phyloP scores from a whole-genome alignment of 2,329 filamentous ascomycete species.

The Fusarium clavum region DNA sequence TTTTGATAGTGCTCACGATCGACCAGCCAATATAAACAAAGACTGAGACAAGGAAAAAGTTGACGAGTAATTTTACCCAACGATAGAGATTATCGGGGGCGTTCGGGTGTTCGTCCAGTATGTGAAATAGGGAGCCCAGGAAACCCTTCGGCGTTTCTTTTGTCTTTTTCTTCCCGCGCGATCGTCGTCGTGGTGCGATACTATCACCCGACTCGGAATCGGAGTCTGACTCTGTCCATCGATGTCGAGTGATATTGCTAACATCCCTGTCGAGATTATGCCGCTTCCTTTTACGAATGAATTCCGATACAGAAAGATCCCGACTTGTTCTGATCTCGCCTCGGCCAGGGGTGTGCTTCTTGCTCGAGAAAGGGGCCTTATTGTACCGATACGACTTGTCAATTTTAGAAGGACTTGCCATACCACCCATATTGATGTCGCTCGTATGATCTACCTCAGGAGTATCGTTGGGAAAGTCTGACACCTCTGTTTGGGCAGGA shows the following conservation, averaged over 20 bases:
- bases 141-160: constrained; percentile 41
- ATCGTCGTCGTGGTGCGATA: constrained; percentile 38
- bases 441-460: constrained; percentile 62
- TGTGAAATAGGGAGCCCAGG: constrained; percentile 61
- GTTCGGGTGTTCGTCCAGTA: constrained; percentile 67
- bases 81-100: constrained; percentile 69
- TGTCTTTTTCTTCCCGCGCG: constrained; percentile 43
- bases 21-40: constrained; percentile 75
- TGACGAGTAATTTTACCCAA: constrained; percentile 72
- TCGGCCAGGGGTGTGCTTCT: constrained; percentile 64
- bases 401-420: constrained; percentile 60
- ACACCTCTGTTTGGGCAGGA: constrained; percentile 68
- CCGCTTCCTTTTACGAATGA: constrained; percentile 66
- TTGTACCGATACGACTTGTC: constrained; percentile 60
- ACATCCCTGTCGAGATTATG: constrained; percentile 64
- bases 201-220: constrained; percentile 63
- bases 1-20: constrained; percentile 75
- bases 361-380: constrained; percentile 54
- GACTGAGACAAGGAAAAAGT: constrained; percentile 67
- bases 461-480: constrained; percentile 64
- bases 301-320: constrained; percentile 55
- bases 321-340: constrained; percentile 70
- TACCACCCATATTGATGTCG: constrained; percentile 56
- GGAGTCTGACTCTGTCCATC: constrained; percentile 60
- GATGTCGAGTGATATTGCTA: constrained; percentile 60